A percentile compares a stretch with the other conserved stretches of the same genome.
Conservation (phyloP, 1,139 yeast genomes). For the Blastobotrys malaysiensis region DNA sequence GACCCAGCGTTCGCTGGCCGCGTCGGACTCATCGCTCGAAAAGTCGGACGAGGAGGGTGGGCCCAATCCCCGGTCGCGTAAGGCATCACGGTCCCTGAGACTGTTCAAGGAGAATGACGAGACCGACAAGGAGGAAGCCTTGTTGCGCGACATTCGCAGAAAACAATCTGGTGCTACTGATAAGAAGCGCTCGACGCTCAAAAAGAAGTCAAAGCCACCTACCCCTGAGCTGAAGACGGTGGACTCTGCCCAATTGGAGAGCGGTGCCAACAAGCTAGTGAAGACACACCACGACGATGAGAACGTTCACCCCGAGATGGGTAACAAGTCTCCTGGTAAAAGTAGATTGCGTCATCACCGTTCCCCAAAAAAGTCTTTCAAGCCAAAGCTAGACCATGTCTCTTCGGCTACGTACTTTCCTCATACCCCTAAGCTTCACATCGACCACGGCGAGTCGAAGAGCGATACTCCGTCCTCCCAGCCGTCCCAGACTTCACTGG, state of each 20-base stretch:
- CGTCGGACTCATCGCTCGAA: not conserved
- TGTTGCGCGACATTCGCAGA: conserved; percentile 5
- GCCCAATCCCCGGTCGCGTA: conserved; percentile 35
- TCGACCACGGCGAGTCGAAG: not conserved
- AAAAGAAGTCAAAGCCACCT: not conserved
- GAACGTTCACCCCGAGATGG: not conserved
- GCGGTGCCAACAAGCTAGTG: conserved; percentile 2
- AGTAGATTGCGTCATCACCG: conserved; percentile 1
- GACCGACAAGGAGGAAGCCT: conserved; percentile 3
- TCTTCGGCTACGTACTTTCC: conserved; percentile 67
- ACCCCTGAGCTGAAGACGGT: not conserved
- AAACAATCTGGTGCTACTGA: not conserved
- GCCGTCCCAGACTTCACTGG: not conserved
- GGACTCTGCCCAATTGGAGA: not conserved
- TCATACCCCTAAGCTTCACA: conserved; percentile 37
- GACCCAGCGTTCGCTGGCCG: not conserved
- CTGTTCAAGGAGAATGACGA: conserved; percentile 39
- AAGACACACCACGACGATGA: not conserved
- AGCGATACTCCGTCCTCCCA: not conserved
- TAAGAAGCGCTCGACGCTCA: not conserved
- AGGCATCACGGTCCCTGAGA: conserved; percentile 49
- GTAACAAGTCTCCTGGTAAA: not conserved
- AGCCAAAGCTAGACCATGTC: conserved; percentile 29
- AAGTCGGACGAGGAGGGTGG: not conserved
- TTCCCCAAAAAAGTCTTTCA: conserved; percentile 6